A percentile compares a stretch with the other conserved stretches of the same genome.
Evolutionary conservation across 1,284 basidiomycete genomes (phyloP).

Genomic region (Omphalotus olearius): DNA sequence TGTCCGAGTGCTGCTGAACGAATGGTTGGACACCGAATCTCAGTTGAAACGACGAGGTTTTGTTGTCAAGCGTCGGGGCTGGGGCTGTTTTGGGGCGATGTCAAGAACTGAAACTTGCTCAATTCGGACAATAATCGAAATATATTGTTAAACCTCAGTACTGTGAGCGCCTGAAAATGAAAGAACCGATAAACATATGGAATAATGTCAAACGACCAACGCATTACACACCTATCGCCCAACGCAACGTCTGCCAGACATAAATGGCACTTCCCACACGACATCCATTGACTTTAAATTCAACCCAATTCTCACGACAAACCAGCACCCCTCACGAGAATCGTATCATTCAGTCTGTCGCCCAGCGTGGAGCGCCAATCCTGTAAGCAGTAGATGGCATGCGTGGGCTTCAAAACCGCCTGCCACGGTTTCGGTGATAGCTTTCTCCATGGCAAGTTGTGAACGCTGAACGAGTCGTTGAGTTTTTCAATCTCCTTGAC

Average conservation of each 20-base stretch:
- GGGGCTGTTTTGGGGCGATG: too few relatives aligned
- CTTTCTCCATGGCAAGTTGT: constrained; percentile 79
- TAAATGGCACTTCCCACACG: constrained; percentile 92
- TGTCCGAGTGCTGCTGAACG: too few relatives aligned
- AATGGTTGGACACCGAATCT: too few relatives aligned
- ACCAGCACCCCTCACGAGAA: constrained; percentile 91
- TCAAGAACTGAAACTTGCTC: too few relatives aligned
- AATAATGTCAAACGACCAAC: too few relatives aligned
- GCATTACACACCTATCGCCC: constrained; percentile 69
- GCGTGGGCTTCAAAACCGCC: constrained; percentile 91
- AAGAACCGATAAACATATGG: too few relatives aligned
- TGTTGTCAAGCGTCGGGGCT: too few relatives aligned
- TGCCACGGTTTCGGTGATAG: constrained; percentile 91
- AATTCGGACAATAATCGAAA: too few relatives aligned
- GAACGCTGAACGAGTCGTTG: constrained; percentile 62
- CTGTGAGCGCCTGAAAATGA: too few relatives aligned
- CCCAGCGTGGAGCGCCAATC: constrained; percentile 89
- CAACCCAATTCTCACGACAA: constrained; percentile 90
- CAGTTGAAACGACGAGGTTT: too few relatives aligned
- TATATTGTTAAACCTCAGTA: too few relatives aligned
- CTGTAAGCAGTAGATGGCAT: too few relatives aligned
- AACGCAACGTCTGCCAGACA: constrained; percentile 85
- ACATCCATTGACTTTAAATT: constrained; percentile 88
- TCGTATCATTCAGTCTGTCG: constrained; percentile 95
- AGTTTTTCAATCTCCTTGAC: constrained; percentile 77